Base-by-base conservation (phyloP, 2,329 filamentous ascomycete species). In the Pseudopyrenochaeta lycopersici region DNA sequence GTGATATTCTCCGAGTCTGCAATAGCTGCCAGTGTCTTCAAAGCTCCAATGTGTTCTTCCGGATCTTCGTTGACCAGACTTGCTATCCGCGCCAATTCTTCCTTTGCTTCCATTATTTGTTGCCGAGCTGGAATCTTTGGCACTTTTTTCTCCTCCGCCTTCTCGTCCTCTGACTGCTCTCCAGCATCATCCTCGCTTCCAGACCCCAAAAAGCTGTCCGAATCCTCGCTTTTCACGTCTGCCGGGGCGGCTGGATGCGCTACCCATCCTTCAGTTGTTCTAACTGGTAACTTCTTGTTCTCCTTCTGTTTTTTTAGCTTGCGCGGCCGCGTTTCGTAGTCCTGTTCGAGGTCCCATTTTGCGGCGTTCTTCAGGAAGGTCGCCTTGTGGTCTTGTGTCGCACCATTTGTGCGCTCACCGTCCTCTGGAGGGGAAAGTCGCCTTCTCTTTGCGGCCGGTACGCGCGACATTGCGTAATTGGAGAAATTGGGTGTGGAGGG, bases 331-430 rank as follows among this genome's bases (percentile, higher is more conserved):
- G 85, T 85, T 76, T 96, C 92, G 81, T 97, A 98, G 75, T 91
- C 89, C 72, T 96, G 90, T 79, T 97, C 95, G 43, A 97, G 84
- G 70, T 97, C 88, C 92, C 94, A 98, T 76, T 87, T 88, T 54
- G 90, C 83, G 5, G 90, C 91, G 68, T 86, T 88, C 67, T 86
- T 85, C 78, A 91, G 85, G 74, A 93, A 92, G 48, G 85, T 83
- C 32, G 75, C 72, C 42, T 75, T 75, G 45, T 65, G 58, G 35
- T 63, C 54, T 32, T 66, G 56, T 23, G 59, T 49, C 27, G 62
- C 42, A 20, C 51, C 53, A 14, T 56, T 56, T 0, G 56, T 49
- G n/a, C 60, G 56, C 40, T 44, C 67, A 46, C 62, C 59, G 38
- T 64, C 62, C 20, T 67, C 67, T 4, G 74, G 73, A 11, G 74